These are phyloP conservation scores for Arthrobotrys iridis DNA, from an alignment of 2,329 filamentous ascomycete genomes.

Conservation along the genomic window DNA sequence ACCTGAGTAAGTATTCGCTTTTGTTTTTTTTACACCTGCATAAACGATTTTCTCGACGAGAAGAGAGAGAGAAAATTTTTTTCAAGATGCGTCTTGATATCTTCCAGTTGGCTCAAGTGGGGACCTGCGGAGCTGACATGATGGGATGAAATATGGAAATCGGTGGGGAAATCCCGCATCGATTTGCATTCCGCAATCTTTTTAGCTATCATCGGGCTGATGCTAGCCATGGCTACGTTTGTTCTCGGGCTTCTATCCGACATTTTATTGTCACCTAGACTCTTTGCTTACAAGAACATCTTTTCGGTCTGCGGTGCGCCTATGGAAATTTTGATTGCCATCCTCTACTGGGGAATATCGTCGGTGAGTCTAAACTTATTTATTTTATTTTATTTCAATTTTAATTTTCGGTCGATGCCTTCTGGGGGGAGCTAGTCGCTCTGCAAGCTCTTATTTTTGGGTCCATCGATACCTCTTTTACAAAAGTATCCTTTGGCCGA, in stretches of 20 bases:
- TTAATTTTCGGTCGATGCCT: not conserved
- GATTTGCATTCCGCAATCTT: not conserved
- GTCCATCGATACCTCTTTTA: conserved; percentile 23
- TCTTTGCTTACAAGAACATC: conserved; percentile 75
- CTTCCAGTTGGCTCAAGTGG: conserved; percentile 28
- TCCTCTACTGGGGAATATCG: conserved; percentile 77
- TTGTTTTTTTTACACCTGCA: conserved; percentile 32
- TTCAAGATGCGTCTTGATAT: conserved; percentile 20
- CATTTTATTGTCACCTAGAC: conserved; percentile 67
- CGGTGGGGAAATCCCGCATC: conserved; percentile 9
- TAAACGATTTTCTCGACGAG: conserved; percentile 13
- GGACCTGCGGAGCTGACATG: conserved; percentile 52
- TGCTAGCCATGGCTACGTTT: conserved; percentile 71
- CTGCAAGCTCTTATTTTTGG: conserved; percentile 6
- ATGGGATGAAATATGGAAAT: conserved; percentile 38
- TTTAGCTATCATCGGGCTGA: conserved; percentile 71
- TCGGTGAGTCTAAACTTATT: conserved; percentile 60
- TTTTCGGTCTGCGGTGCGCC: conserved; percentile 74
- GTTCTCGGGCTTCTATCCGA: conserved; percentile 72
- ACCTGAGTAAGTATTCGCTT: conserved; percentile 42
- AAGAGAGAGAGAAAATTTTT: conserved; percentile 23
- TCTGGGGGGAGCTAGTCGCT: conserved; percentile 14
- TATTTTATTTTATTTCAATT: conserved; percentile 19
- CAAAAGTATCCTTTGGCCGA: conserved; percentile 17
- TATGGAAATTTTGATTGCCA: conserved; percentile 75